phyloP scores from a whole-genome alignment of 176 grass and related monocot species.

The Raddia guianensis region DNA sequence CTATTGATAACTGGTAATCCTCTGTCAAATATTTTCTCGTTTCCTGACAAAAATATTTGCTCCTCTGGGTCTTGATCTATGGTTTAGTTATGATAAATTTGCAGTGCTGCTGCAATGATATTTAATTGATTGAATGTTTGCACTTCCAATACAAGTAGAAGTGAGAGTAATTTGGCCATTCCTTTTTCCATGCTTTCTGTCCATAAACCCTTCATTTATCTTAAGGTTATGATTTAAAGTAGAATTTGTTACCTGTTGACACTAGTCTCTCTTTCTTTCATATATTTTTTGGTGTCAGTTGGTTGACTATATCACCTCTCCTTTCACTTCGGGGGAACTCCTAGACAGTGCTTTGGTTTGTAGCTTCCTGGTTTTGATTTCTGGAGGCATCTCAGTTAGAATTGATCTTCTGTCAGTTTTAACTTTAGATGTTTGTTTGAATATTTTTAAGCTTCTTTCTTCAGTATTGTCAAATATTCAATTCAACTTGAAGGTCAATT shows the following conservation, averaged over 20 bases:
- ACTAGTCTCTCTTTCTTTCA: neutral
- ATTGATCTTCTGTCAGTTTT: neutral
- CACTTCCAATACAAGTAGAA: neutral
- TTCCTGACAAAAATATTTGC: neutral
- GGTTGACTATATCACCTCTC: neutral
- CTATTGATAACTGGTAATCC: conserved; percentile 91
- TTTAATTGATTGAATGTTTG: conserved; percentile 12
- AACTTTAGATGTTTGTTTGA: conserved; percentile 9
- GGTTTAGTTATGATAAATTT: neutral
- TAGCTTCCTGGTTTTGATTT: conserved; percentile 1
- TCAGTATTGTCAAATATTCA: neutral
- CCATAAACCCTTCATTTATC: neutral
- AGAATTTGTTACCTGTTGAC: neutral
- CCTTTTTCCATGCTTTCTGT: neutral
- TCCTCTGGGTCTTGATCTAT: neutral
- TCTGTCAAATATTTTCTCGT: conserved; percentile 32
- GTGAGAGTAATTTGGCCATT: conserved; percentile 1
- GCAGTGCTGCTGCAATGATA: conserved; percentile 11
- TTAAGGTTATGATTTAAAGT: neutral
- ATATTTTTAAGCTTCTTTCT: neutral
- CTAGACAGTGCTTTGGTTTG: conserved; percentile 6
- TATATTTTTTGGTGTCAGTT: neutral
- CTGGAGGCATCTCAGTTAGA: neutral
- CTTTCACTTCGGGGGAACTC: neutral
- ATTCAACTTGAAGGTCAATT: conserved; percentile 8